These are phyloP conservation scores for Exophiala aquamarina DNA, from an alignment of 2,329 filamentous ascomycete genomes.

Conservation along the genomic window DNA sequence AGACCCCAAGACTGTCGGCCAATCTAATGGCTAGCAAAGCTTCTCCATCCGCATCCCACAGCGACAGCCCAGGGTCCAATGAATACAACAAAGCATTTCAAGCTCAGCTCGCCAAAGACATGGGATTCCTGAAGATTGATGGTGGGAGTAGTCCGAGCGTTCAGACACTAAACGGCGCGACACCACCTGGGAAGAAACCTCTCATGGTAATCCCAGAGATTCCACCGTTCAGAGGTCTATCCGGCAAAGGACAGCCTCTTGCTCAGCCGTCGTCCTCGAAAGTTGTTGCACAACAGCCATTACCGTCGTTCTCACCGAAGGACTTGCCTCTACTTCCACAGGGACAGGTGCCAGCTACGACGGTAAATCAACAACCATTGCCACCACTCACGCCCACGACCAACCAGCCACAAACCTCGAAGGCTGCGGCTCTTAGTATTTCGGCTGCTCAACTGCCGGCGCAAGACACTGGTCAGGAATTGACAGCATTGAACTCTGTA, in stretches of 20 bases:
- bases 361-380: slow-evolving; percentile 19
- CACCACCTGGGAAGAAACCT: slow-evolving; percentile 30
- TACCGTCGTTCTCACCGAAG: slow-evolving; percentile 32
- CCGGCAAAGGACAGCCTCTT: slow-evolving; percentile 27
- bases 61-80: slow-evolving; percentile 38
- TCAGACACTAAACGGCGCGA: slow-evolving; percentile 10
- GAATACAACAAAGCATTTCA: slow-evolving; percentile 45
- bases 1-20: slow-evolving; percentile 47
- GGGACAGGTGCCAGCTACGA: slow-evolving; percentile 14
- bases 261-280: slow-evolving; percentile 26
- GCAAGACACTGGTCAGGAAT: slow-evolving; percentile 62
- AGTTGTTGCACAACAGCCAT: slow-evolving; percentile 28
- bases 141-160: slow-evolving; percentile 29
- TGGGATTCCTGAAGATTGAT: slow-evolving; percentile 40
- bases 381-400: slow-evolving; percentile 18
- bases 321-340: slow-evolving; percentile 19
- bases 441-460: slow-evolving; percentile 12
- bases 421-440: slow-evolving; percentile 32
- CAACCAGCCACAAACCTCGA: slow-evolving; percentile 9
- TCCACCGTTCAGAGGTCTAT: slow-evolving; percentile 33
- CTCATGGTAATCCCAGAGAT: slow-evolving; percentile 34
- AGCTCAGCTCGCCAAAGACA: slow-evolving; percentile 41
- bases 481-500: slow-evolving; percentile 86
- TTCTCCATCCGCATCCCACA: slow-evolving; percentile 26
- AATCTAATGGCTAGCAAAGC: slow-evolving; percentile 45